Percentiles rank a stretch among this genome's conserved stretches.
These are phyloP conservation scores for Lactifluus rugatus DNA, from an alignment of 768 basidiomycete species.

Conservation along the genomic window DNA sequence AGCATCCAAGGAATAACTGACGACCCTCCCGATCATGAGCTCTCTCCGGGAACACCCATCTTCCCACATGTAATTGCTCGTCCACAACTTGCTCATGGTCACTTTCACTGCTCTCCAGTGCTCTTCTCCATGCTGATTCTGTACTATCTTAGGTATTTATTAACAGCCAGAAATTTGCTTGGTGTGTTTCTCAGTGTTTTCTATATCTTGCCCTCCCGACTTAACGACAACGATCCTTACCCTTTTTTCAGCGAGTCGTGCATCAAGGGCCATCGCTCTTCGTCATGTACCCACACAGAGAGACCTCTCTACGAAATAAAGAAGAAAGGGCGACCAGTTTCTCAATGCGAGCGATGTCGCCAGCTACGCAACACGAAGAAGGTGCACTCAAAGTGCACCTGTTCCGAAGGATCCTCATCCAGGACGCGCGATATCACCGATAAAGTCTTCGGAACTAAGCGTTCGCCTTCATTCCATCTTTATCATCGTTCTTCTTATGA, in stretches of 20 bases:
- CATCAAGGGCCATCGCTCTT: constrained; percentile 21
- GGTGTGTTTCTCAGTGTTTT: constrained; percentile 1
- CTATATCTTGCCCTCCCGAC: neutral
- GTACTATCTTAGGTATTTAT: constrained; percentile 12
- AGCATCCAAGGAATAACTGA: neutral
- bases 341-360: constrained; percentile 20
- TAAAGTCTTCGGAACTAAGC: constrained; percentile 20
- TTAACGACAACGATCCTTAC: neutral
- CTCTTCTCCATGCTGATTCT: neutral
- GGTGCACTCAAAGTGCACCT: constrained; percentile 21
- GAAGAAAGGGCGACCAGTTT: constrained; percentile 21
- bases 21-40: neutral
- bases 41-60: neutral
- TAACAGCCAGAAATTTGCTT: constrained; percentile 20
- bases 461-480: neutral
- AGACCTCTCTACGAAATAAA: constrained; percentile 20
- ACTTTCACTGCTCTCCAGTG: neutral
- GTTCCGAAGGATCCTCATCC: constrained; percentile 8
- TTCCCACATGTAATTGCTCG: neutral
- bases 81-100: constrained; percentile 3
- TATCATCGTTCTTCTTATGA: neutral
- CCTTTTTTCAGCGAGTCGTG: constrained; percentile 18
- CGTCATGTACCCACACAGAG: constrained; percentile 20
- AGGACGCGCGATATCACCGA: constrained; percentile 10
- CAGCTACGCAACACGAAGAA: constrained; percentile 18